Evolutionary conservation across 2,329 filamentous ascomycete species (phyloP), one percentile per base, ranked within the genome.

Genomic region (Spiromastix sp.): DNA sequence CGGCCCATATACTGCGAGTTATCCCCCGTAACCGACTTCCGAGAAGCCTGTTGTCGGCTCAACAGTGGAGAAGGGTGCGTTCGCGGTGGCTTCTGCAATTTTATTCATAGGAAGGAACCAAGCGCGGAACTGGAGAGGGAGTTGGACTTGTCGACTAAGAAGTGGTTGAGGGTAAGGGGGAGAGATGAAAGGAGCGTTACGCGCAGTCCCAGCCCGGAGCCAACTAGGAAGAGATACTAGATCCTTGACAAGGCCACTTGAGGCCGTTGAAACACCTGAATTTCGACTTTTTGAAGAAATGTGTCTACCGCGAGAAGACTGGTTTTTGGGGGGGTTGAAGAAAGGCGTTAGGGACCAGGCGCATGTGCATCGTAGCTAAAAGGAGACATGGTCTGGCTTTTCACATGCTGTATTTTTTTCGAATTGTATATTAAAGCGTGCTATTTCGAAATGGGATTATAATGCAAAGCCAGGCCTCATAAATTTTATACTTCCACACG

Each of bases 1-100:
- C 74, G 91, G 35, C 91, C 91, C 45, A 93, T 98, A 63, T 98
- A 98, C 70, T 95, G 89, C 76, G 91, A 98, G 66, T 70, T 98
- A 38, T 87, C 80, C 35, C 91, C 91, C 49, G 91, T 98, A 38
- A 98, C 91, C 45, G 91, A 98, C 66, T 98, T 98, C 63, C 75
- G 91, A 57, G 91, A 98, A 68, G 91, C 91, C 12, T 98, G 91
- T 61, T 98, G 91, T 64, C 76, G 91, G 36, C 71, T 96, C 17
- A 98, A 98, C 56, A 83, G 76, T 25, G 91, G 91, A 43, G 91
- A 96, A 62, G 91, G 91, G 29, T 98, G 91, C 63, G 86, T 94
- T 28, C 74, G 91, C 46, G 91, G 87, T 43, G 91, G 91, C 20
- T 96, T 96, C 69, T 98, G 91, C 72, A 98, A 98, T 63, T 98